These are phyloP conservation scores for Naganishia sp. DNA, from an alignment of 1,284 basidiomycete genomes.

Conservation along the genomic window DNA sequence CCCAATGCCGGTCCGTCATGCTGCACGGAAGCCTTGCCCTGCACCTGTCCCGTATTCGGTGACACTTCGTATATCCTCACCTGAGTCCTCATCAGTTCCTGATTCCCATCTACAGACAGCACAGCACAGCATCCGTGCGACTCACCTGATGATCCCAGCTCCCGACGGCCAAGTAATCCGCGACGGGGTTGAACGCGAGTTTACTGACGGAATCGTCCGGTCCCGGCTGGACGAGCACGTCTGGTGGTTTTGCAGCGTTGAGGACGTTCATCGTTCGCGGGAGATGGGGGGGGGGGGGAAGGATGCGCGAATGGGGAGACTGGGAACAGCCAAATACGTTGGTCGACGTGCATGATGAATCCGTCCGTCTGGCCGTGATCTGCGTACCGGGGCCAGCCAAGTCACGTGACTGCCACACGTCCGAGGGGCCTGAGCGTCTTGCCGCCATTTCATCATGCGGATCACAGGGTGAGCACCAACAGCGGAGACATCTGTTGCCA, in stretches of 20 bases:
- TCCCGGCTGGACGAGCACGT: slow-evolving; percentile 30
- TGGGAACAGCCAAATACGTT: neutral
- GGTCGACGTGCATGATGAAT: neutral
- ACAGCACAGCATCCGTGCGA: too few relatives aligned
- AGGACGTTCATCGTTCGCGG: slow-evolving; percentile 31
- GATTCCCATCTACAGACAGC: too few relatives aligned
- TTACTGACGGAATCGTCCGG: slow-evolving; percentile 74
- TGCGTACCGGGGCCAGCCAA: neutral
- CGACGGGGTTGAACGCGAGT: slow-evolving; percentile 64
- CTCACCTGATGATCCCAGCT: slow-evolving; percentile 77
- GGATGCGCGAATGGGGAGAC: neutral
- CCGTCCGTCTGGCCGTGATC: neutral
- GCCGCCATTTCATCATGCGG: too few relatives aligned
- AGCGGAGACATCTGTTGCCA: too few relatives aligned
- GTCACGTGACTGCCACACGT: slow-evolving; percentile 5
- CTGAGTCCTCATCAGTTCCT: slow-evolving; percentile 31
- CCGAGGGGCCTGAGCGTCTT: too few relatives aligned
- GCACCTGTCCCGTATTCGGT: slow-evolving; percentile 56
- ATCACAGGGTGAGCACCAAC: too few relatives aligned
- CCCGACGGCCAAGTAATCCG: slow-evolving; percentile 71
- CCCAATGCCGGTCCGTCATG: slow-evolving; percentile 82
- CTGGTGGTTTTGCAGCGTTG: slow-evolving; percentile 29
- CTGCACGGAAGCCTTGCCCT: slow-evolving; percentile 77
- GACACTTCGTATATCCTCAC: slow-evolving; percentile 63
- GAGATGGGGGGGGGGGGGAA: neutral